Percentiles rank a stretch among this genome's conserved stretches.
phyloP scores from a whole-genome alignment of 1,139 yeast genomes.

The Casaregolazyma lundiana region DNA sequence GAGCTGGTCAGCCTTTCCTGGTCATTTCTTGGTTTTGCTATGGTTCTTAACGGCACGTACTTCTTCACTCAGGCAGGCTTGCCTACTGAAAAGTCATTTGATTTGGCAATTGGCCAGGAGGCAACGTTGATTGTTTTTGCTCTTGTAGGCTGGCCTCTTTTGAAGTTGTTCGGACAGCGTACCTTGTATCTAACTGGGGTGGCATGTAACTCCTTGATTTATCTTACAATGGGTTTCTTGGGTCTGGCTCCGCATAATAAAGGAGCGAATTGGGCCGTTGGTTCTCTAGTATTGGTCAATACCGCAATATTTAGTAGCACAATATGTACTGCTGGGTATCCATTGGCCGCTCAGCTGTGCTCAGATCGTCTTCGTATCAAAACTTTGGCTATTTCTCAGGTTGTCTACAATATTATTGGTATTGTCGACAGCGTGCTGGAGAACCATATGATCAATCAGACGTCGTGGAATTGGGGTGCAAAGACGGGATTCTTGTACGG shows the following conservation, averaged over 20 bases:
- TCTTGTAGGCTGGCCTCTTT: constrained; percentile 38
- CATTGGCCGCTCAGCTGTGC: too few species aligned
- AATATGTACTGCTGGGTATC: too few species aligned
- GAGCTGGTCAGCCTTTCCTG: constrained; percentile 45
- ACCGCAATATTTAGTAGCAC: constrained; percentile 39
- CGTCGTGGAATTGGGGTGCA: constrained; percentile 52
- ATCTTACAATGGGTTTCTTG: constrained; percentile 38
- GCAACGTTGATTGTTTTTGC: constrained; percentile 48
- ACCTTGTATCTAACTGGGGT: constrained; percentile 25
- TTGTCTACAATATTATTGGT: constrained; percentile 38
- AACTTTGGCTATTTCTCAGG: constrained; percentile 51
- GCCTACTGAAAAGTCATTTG: constrained; percentile 13
- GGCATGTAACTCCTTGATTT: constrained; percentile 28
- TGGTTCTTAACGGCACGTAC: constrained; percentile 31
- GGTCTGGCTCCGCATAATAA: constrained; percentile 28
- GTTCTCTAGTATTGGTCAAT: constrained; percentile 31
- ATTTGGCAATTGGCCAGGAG: constrained; percentile 20
- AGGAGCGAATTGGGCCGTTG: constrained; percentile 46
- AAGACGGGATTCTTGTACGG: constrained; percentile 55
- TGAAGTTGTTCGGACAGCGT: constrained; percentile 13
- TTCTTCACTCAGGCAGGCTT: constrained; percentile 22
- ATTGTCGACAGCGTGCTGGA: constrained; percentile 42
- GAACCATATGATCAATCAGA: constrained; percentile 55
- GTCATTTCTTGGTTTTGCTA: constrained; percentile 47
- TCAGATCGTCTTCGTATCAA: constrained; percentile 53